phyloP scores from a whole-genome alignment of 1,284 basidiomycete species.

The Tylopilus sp. region DNA sequence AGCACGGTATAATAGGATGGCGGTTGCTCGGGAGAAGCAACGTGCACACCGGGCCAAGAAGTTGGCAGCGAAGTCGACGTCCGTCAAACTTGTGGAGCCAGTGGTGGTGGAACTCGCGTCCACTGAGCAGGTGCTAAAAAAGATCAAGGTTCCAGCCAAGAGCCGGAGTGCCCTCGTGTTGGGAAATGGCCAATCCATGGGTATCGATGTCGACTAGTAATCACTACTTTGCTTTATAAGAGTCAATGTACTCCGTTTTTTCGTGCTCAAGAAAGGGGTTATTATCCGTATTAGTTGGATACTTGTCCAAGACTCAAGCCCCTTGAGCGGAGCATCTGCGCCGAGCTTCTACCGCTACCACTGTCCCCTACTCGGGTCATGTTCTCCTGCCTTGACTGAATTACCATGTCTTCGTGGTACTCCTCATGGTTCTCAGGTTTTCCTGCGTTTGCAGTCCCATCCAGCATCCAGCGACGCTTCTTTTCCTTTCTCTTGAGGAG shows the following conservation, averaged over 20 bases:
- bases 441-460: slow-evolving; percentile 68
- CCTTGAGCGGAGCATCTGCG: slow-evolving; percentile 5
- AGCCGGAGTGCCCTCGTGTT: slow-evolving; percentile 69
- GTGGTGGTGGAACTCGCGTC: slow-evolving; percentile 44
- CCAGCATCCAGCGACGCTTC: slow-evolving; percentile 84
- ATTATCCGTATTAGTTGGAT: slow-evolving; percentile 21
- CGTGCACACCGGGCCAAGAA: slow-evolving; percentile 65
- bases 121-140: slow-evolving; percentile 60
- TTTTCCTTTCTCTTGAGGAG: slow-evolving; percentile 86
- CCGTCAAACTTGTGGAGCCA: slow-evolving; percentile 73
- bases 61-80: slow-evolving; percentile 52
- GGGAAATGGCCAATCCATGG: slow-evolving; percentile 76
- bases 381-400: slow-evolving; percentile 21
- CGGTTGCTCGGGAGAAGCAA: slow-evolving; percentile 68
- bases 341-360: not conserved
- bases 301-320: slow-evolving; percentile 4
- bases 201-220: slow-evolving; percentile 72
- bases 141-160: slow-evolving; percentile 74
- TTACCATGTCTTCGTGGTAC: slow-evolving; percentile 35
- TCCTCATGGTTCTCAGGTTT: slow-evolving; percentile 59
- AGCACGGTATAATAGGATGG: slow-evolving; percentile 59
- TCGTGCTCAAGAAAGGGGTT: slow-evolving; percentile 14
- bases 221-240: not conserved
- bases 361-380: slow-evolving; percentile 15
- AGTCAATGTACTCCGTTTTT: not conserved